phyloP scores from a whole-genome alignment of 2,329 filamentous ascomycete genomes.

The Talaromyces sp. region DNA sequence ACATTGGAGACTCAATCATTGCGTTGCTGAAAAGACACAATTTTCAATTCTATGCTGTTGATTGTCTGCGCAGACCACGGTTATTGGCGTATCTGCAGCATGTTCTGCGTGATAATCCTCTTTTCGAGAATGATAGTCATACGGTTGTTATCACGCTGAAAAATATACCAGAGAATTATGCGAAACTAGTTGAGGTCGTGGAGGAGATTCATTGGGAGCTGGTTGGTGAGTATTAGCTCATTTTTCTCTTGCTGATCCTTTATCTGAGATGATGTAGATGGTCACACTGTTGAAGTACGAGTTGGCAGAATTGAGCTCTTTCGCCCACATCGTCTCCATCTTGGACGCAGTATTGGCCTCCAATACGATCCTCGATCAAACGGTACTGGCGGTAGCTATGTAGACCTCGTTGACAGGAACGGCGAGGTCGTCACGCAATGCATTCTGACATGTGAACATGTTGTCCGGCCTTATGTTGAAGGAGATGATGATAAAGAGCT shows the following conservation, averaged over 20 bases:
- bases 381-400: conserved; percentile 11
- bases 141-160: conserved; percentile 10
- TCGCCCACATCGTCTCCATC: neutral
- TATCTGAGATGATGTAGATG: neutral
- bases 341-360: conserved; percentile 9
- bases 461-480: conserved; percentile 5
- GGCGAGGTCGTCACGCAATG: conserved; percentile 1
- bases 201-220: conserved; percentile 1
- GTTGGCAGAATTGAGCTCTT: conserved; percentile 1
- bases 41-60: conserved; percentile 6
- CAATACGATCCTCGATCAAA: neutral
- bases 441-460: conserved; percentile 9
- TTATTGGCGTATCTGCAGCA: neutral
- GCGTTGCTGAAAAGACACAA: neutral
- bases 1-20: neutral
- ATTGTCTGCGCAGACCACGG: conserved; percentile 5
- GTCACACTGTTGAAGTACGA: conserved; percentile 7
- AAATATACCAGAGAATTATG: neutral
- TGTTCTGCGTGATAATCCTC: neutral
- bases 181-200: neutral
- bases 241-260: neutral
- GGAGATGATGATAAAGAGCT: neutral
- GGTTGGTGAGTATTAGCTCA: neutral
- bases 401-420: conserved; percentile 4
- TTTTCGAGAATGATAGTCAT: conserved; percentile 6